These are phyloP conservation scores for Lasiosphaeria miniovina DNA, from an alignment of 495 filamentous ascomycete species.

Conservation along the genomic window DNA sequence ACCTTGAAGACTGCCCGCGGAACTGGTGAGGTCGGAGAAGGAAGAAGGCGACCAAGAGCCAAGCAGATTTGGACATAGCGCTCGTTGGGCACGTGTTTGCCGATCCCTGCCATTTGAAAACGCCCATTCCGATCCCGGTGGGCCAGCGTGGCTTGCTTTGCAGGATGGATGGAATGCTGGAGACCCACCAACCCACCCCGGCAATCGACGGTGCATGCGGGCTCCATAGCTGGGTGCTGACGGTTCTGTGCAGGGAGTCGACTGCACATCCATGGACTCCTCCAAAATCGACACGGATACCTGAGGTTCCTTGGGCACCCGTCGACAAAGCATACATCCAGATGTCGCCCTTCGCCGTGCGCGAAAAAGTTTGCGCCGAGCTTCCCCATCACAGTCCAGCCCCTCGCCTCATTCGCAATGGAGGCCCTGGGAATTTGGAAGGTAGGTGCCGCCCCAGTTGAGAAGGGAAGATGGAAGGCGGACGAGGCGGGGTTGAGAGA, in stretches of 20 bases:
- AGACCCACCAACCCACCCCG: background rate
- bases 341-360: no score
- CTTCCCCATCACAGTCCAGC: no score
- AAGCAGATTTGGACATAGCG: constrained; percentile 6
- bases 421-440: no score
- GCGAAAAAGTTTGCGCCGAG: no score
- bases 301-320: no score
- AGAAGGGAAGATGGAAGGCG: background rate
- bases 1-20: no score
- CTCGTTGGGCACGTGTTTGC: constrained; percentile 2
- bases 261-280: no score
- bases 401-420: no score
- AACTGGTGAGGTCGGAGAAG: no score
- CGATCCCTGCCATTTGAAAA: constrained; percentile 12
- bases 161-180: background rate
- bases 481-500: background rate
- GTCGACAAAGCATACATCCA: no score
- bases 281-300: no score
- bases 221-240: background rate
- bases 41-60: background rate
- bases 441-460: background rate
- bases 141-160: background rate
- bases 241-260: background rate
- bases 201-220: background rate
- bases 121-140: constrained; percentile 1